Conservation (phyloP, 139 green algal genomes). For the Penium margaritaceum region DNA sequence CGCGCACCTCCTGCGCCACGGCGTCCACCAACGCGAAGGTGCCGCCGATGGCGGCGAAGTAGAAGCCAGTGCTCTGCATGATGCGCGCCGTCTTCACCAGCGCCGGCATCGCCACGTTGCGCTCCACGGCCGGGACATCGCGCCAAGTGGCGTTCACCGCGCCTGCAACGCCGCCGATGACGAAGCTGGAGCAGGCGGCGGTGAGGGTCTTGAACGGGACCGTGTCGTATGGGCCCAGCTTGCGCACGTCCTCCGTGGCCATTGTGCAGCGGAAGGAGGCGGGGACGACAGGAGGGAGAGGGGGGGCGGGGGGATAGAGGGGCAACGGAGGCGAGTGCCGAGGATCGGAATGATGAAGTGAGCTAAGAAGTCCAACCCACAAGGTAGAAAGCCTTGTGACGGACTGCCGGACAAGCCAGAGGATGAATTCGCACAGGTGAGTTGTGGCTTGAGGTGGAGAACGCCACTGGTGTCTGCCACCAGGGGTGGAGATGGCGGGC, state of each 20-base stretch:
- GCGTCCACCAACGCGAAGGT: conserved; percentile 21
- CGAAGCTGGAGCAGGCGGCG: conserved; percentile 19
- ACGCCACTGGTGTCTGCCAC: too few species aligned
- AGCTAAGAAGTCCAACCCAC: too few species aligned
- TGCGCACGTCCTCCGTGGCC: conserved; percentile 24
- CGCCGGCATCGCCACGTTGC: conserved; percentile 39
- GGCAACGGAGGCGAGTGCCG: too few species aligned
- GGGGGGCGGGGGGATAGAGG: too few species aligned
- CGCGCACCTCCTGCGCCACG: conserved; percentile 26
- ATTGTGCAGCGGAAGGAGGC: too few species aligned
- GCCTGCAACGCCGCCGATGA: conserved; percentile 16
- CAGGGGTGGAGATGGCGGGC: too few species aligned
- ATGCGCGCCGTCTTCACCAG: conserved; percentile 34
- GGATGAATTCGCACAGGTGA: too few species aligned
- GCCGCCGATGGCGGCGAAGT: conserved; percentile 41
- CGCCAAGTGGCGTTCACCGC: conserved; percentile 34
- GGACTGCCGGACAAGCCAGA: too few species aligned
- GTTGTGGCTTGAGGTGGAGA: too few species aligned
- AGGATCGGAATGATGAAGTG: too few species aligned
- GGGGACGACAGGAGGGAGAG: too few species aligned
- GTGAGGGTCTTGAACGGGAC: conserved; percentile 35
- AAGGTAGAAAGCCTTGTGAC: too few species aligned
- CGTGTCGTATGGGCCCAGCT: conserved; percentile 44
- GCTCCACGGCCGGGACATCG: conserved; percentile 37
- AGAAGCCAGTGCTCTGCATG: conserved; percentile 29